Evolutionary conservation across 306 rosid genomes (phyloP), one percentile per base, ranked within the genome.

Genomic region (Mimosa pudica): DNA sequence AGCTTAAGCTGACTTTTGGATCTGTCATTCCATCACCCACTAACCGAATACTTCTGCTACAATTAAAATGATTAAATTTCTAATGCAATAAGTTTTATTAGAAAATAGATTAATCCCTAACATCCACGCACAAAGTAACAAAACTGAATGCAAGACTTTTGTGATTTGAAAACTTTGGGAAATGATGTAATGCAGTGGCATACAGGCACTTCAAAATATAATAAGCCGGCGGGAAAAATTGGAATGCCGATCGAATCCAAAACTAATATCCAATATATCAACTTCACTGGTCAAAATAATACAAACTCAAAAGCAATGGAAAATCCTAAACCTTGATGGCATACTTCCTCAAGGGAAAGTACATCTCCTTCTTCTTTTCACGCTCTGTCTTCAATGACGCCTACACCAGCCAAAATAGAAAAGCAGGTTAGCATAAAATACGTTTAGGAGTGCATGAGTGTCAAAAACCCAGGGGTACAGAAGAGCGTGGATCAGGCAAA

Each of bases 251-350:
- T 24, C 4, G 30, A 65, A 57, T 36, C 12, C 30, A 65, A 57
- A 71, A 18, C 44, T 45, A n/a, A 52, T 36, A 46, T 74, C 75
- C 82, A 52, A 65, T 44, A 70, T 8, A 3, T 47, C 30, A 80
- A 46, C 60, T 61, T n/a, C 33, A 2, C 33, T 0, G 66, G 55
- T 48, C 62, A 61, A 74, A 54, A 67, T 36, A 61, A 57, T 55
- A 72, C 11, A 77, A 36, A 66, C 71, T 41, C 35, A 16, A 71
- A 77, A 81, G 49, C 76, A 79, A 71, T 1, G 20, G 61, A 52
- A 42, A 71, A 64, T 54, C 88, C 87, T 94, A 94, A 71, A 91
- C 96, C 89, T 94, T 94, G 80, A 94, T 94, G 4, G 98, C 98
- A 71, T 86, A 92, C 88, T 94, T 94, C 83, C 98, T 92, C 82